Evolutionary conservation across 1,139 yeast species (phyloP).

Genomic region (Saccharomyces hybrid): DNA sequence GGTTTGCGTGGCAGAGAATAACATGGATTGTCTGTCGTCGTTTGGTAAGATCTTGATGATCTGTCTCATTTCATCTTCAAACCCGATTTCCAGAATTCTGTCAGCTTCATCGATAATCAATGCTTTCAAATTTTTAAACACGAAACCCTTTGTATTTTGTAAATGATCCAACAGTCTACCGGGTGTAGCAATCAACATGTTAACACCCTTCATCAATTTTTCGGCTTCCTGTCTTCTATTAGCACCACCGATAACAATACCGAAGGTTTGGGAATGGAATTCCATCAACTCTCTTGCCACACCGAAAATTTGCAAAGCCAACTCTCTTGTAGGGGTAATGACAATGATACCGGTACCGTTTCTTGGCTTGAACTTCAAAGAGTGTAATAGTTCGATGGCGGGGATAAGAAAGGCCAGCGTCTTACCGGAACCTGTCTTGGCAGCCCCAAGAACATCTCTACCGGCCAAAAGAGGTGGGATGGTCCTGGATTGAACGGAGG

Average conservation of each 20-base stretch:
- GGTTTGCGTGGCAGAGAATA: constrained; percentile 96
- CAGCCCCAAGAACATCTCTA: constrained; percentile 92
- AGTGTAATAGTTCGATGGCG: constrained; percentile 83
- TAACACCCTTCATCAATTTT: constrained; percentile 87
- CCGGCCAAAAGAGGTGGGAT: constrained; percentile 95
- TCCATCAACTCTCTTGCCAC: constrained; percentile 92
- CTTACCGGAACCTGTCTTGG: constrained; percentile 97
- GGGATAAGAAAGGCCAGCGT: constrained; percentile 92
- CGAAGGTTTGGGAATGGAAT: constrained; percentile 82
- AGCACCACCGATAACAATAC: constrained; percentile 97
- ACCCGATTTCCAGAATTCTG: constrained; percentile 91
- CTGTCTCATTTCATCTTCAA: constrained; percentile 97
- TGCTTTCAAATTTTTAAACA: constrained; percentile 89
- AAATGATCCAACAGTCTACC: constrained; percentile 94
- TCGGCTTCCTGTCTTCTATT: constrained; percentile 96
- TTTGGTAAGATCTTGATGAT: constrained; percentile 88
- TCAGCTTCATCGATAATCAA: constrained; percentile 95
- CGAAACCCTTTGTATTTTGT: constrained; percentile 90
- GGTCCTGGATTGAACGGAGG: constrained; percentile 87
- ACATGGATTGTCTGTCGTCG: constrained; percentile 92
- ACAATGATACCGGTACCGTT: constrained; percentile 87
- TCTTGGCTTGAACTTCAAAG: constrained; percentile 83
- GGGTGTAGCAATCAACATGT: constrained; percentile 90
- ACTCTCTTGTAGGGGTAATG: constrained; percentile 82
- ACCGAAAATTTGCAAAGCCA: constrained; percentile 94